Percentiles rank a stretch among this genome's conserved stretches.
Evolutionary conservation across 495 filamentous ascomycete genomes (phyloP).

Genomic region (Penicillium canescens): DNA sequence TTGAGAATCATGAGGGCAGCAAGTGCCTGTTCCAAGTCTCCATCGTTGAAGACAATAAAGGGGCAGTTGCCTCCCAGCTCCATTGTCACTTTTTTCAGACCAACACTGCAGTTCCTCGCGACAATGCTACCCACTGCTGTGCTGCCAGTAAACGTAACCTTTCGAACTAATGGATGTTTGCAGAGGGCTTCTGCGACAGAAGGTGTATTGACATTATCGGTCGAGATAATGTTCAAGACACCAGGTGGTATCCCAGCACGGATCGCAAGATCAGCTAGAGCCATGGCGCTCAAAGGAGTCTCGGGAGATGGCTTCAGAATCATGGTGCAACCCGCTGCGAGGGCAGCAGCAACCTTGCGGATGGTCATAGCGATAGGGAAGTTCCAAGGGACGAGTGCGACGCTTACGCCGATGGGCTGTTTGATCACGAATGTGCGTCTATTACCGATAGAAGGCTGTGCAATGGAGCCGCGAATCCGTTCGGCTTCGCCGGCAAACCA

Average conservation of each 20-base stretch:
- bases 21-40: slow-evolving; percentile 55
- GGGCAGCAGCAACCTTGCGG: slow-evolving; percentile 61
- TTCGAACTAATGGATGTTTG: slow-evolving; percentile 54
- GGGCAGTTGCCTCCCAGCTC: slow-evolving; percentile 69
- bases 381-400: slow-evolving; percentile 42
- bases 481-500: slow-evolving; percentile 56
- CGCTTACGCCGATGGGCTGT: slow-evolving; percentile 49
- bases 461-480: slow-evolving; percentile 42
- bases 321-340: slow-evolving; percentile 65
- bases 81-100: slow-evolving; percentile 59
- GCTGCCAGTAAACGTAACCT: slow-evolving; percentile 67
- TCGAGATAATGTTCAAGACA: slow-evolving; percentile 60
- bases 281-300: slow-evolving; percentile 59
- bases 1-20: slow-evolving; percentile 49
- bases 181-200: slow-evolving; percentile 57
- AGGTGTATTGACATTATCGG: slow-evolving; percentile 54
- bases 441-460: slow-evolving; percentile 30
- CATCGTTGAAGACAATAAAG: slow-evolving; percentile 67
- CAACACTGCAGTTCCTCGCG: slow-evolving; percentile 46
- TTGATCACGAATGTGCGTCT: slow-evolving; percentile 47
- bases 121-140: slow-evolving; percentile 53
- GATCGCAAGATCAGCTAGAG: slow-evolving; percentile 56
- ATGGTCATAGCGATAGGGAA: slow-evolving; percentile 53
- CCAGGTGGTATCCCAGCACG: slow-evolving; percentile 61
- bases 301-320: slow-evolving; percentile 39